Evolutionary conservation across 176 grass and related monocot genomes (phyloP).

Genomic region (Lolium perenne): DNA sequence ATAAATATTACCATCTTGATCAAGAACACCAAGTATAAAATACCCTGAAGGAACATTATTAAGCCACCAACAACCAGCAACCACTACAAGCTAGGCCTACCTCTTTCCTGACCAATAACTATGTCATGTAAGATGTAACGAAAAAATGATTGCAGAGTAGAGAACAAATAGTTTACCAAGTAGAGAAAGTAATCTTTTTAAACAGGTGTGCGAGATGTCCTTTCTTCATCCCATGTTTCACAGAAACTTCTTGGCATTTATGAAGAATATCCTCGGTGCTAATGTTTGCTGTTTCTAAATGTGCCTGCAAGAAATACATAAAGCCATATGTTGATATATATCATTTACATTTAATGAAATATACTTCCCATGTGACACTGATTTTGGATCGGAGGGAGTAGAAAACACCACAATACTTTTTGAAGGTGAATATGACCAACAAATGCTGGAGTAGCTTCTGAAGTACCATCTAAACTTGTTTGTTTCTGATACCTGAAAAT

Average conservation of each 20-base stretch:
- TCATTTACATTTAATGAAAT: slow-evolving; percentile 16
- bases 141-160: neutral
- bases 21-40: slow-evolving; percentile 2
- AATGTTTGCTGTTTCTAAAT: slow-evolving; percentile 69
- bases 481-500: slow-evolving; percentile 75
- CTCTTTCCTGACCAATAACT: neutral
- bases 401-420: slow-evolving; percentile 54
- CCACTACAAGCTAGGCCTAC: slow-evolving; percentile 7
- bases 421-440: slow-evolving; percentile 92
- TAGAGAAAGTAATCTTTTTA: slow-evolving; percentile 68
- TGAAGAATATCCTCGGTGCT: slow-evolving; percentile 67
- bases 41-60: slow-evolving; percentile 9
- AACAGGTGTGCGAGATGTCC: slow-evolving; percentile 69
- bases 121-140: slow-evolving; percentile 17
- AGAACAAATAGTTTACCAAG: slow-evolving; percentile 51
- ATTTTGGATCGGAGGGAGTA: neutral
- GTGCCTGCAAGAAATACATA: slow-evolving; percentile 55
- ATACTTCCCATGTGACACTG: slow-evolving; percentile 9
- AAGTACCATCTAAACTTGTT: slow-evolving; percentile 53
- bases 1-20: neutral
- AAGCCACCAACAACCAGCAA: slow-evolving; percentile 17
- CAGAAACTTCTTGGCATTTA: slow-evolving; percentile 71
- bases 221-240: slow-evolving; percentile 78
- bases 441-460: slow-evolving; percentile 65
- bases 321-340: neutral